Base-by-base conservation (phyloP, 2,329 filamentous ascomycete genomes). In the Tolypocladium ophioglossoides region DNA sequence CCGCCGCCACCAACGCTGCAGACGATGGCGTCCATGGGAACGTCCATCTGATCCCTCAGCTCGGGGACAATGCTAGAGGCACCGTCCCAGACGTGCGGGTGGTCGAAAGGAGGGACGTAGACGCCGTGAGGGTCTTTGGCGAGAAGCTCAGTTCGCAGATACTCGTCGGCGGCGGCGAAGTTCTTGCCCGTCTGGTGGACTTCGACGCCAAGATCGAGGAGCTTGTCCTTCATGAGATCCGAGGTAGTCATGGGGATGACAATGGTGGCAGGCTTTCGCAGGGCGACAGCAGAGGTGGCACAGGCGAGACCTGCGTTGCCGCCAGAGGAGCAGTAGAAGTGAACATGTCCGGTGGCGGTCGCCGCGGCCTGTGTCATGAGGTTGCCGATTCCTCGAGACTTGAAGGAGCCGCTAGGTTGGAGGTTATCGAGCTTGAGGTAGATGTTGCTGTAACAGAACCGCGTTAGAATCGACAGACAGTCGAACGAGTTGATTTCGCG, bases 271-370 rank as follows among this genome's bases (percentile, higher is more conserved):
- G 82, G 83, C 39, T 81, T 78, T 7, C 76, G 71, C 8, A 94
- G 77, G 2, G 79, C 75, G 27, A 75, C 73, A 14, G 89, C 86
- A 1, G 89, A 86, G 50, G 83, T 84, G 18, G 89, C 87, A 63
- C 87, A 89, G 1, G 89, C 90, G 4, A 95, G 80, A 1, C 90
- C 90, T 2, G 90, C 90, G 65, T 95, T 95, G 55, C 90, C 90
- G 55, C 88, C 89, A 2, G 83, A 88, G 14, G 85, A 87, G 64
- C 81, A 86, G 73, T 89, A 94, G 77, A 94, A 92, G 73, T 88
- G 87, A 2, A 77, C 71, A 7, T 67, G 59, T 24, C 66, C 62
- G 2, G 62, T 62, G 54, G 63, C 57, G 5, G 59, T 55, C 57
- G 72, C 62, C 59, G 69, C 64, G 54, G 70, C 68, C 52, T 64